These are phyloP conservation scores for Periconia macrospinosa DNA, from an alignment of 2,329 filamentous ascomycete genomes.

Conservation along the genomic window DNA sequence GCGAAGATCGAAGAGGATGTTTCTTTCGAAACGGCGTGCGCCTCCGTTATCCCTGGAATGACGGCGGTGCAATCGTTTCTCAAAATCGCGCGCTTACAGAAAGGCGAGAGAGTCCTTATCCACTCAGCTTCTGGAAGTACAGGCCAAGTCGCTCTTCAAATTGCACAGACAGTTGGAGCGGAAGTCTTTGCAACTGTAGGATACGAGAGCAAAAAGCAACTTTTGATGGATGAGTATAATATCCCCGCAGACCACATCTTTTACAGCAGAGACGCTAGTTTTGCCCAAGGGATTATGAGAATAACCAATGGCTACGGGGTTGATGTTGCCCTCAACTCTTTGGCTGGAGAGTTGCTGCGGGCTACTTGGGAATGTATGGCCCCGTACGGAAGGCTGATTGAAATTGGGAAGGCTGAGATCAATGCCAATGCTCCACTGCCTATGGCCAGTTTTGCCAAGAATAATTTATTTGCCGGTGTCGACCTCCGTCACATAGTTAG, in stretches of 20 bases:
- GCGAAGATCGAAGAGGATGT: conserved; percentile 2
- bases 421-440: conserved; percentile 6
- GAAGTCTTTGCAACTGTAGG: conserved; percentile 24
- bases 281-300: conserved; percentile 20
- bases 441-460: conserved; percentile 13
- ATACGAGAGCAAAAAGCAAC: conserved; percentile 10
- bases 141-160: conserved; percentile 18
- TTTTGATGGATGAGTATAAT: conserved; percentile 6
- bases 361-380: conserved; percentile 50
- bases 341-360: conserved; percentile 17
- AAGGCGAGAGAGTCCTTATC: conserved; percentile 30
- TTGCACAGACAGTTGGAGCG: conserved; percentile 15
- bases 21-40: conserved; percentile 10
- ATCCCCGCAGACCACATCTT: conserved; percentile 31
- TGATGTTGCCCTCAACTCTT: conserved; percentile 35
- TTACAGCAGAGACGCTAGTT: conserved; percentile 21
- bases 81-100: conserved; percentile 20
- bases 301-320: conserved; percentile 28
- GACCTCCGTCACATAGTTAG: conserved; percentile 13
- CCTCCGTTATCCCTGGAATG: not conserved
- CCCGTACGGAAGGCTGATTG: conserved; percentile 12
- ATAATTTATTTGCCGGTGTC: conserved; percentile 5
- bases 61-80: conserved; percentile 21
- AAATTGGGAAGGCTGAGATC: conserved; percentile 18
- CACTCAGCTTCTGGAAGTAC: conserved; percentile 23